Percentiles rank a stretch among this genome's conserved stretches.
Conservation (phyloP, 305 asterid genomes). For the Solanum hybrid region DNA sequence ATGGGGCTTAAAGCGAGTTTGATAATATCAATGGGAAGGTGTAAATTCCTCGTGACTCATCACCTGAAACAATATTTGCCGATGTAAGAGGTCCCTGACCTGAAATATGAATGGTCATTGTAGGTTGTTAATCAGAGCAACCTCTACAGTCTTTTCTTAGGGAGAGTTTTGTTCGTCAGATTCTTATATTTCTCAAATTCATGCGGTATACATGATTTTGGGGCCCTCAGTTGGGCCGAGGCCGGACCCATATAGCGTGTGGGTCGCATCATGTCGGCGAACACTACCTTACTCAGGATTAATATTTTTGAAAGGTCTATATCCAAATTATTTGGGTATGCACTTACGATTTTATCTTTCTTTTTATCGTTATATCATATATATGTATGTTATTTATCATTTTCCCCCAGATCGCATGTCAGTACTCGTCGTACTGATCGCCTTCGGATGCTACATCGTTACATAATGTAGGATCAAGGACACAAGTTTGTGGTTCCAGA, state of each 20-base stretch:
- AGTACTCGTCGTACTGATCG: not conserved
- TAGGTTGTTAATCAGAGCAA: not conserved
- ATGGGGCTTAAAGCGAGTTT: not conserved
- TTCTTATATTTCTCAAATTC: not conserved
- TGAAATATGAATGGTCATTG: not conserved
- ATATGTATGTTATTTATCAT: no score
- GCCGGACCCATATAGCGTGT: no score
- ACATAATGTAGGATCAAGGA: not conserved
- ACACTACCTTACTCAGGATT: no score
- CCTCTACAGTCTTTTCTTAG: not conserved
- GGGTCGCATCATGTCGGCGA: no score
- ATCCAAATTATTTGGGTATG: not conserved
- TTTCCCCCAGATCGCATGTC: not conserved
- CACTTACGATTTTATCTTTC: not conserved
- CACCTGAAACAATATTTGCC: not conserved
- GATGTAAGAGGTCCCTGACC: not conserved
- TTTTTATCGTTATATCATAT: no score
- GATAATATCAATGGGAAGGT: not conserved
- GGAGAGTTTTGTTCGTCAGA: not conserved
- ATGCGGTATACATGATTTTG: not conserved
- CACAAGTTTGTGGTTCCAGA: not conserved
- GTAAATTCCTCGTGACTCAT: not conserved
- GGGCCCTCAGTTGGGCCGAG: not conserved
- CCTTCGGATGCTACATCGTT: not conserved
- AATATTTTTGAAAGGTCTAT: not conserved